Base-by-base conservation (phyloP, 2,329 filamentous ascomycete genomes). In the Trichoderma sp. region DNA sequence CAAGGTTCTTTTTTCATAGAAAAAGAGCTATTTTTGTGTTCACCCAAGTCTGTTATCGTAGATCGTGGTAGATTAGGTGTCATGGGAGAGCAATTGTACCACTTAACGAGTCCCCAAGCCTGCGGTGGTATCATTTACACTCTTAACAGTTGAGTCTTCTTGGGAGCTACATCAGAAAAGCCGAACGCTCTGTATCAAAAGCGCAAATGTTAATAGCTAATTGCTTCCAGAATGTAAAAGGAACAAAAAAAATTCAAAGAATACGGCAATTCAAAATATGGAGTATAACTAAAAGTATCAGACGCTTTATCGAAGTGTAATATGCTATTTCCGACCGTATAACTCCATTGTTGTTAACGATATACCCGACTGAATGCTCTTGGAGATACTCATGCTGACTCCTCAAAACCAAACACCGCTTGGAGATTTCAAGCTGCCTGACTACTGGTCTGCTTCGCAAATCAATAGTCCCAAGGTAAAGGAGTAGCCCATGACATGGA, bases 41-140 rank as follows among this genome's bases (percentile, higher is more conserved):
- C 73, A 76, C 52, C 74, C 73, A 47, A 72, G 73, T 73, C 70
- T 73, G 70, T 75, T 74, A 74, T 76, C 74, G 71, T 75, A 76
- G 74, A 73, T 76, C 73, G 75, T 76, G 74, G 79, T 79, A 79
- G 78, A 79, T 71, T 74, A 69, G 73, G 61, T 60, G 57, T 47
- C 57, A 53, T 31, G 11, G 31, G 47, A 55, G 33, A 33, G 24
- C 33, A 10, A 35, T 61, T 43, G 57, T 43, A 40, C 47, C 21
- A 40, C 19, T 27, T 47, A 4, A 4, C 33, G 27, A 33, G n/a
- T 68, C 19, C 33, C 21, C 27, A 29, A 13, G 47, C 19, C 43
- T 47, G 8, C 27, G 29, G 19, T n/a, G 4, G 47, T 49, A 24
- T 49, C n/a, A 13, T 24, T 21, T 10, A 11, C 5, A 43, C 4